Percentiles rank a stretch among this genome's conserved stretches.
Conservation (phyloP, 345 rosid species). For the Xanthoceras sorbifolium region DNA sequence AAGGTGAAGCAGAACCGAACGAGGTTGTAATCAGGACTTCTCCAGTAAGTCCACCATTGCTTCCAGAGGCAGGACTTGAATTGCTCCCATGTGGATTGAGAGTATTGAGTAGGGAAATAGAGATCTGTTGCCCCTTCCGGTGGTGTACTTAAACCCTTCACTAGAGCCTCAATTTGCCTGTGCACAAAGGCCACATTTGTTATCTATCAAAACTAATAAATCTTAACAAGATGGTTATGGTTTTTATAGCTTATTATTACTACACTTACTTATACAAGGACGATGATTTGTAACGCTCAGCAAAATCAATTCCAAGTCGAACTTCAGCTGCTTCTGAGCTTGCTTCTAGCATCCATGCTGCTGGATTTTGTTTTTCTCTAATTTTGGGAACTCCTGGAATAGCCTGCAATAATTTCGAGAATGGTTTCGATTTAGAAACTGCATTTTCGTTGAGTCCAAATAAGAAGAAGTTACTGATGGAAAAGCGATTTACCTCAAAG, state of each 20-base stretch:
- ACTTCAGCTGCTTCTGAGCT: constrained; percentile 45
- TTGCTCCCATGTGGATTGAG: constrained; percentile 48
- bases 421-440: neutral
- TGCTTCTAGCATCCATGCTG: constrained; percentile 63
- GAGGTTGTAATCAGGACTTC: constrained; percentile 51
- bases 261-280: constrained; percentile 43
- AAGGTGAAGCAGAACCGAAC: constrained; percentile 47
- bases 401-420: constrained; percentile 29
- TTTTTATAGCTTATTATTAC: neutral
- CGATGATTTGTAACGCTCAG: constrained; percentile 37
- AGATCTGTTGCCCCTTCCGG: constrained; percentile 45
- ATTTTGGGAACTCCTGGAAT: constrained; percentile 50
- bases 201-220: neutral
- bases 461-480: neutral
- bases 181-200: neutral
- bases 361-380: constrained; percentile 53
- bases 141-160: constrained; percentile 45
- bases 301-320: constrained; percentile 48
- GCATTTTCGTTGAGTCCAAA: neutral
- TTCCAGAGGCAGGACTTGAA: constrained; percentile 58
- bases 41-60: constrained; percentile 63
- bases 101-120: constrained; percentile 40
- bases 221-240: neutral
- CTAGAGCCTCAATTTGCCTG: constrained; percentile 46
- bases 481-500: constrained; percentile 41